phyloP scores from a whole-genome alignment of 805 yeast genomes.

The Candida ovalis region DNA sequence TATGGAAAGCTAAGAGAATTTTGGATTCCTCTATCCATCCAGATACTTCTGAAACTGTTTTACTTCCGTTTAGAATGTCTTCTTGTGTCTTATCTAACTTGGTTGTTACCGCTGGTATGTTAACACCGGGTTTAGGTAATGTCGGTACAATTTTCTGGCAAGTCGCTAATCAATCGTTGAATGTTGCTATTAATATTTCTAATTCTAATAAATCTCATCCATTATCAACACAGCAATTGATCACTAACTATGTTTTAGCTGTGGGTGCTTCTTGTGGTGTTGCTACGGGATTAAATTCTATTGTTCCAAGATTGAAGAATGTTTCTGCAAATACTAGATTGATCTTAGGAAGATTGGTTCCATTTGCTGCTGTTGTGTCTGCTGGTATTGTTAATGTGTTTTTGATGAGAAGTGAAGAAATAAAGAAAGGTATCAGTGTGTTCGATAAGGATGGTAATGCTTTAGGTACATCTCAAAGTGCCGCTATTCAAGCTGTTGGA shows the following conservation, averaged over 20 bases:
- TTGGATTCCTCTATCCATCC: conserved; percentile 95
- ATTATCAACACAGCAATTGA: conserved; percentile 69
- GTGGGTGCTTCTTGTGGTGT: conserved; percentile 95
- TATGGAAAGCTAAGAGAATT: conserved; percentile 85
- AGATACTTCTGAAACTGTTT: conserved; percentile 90
- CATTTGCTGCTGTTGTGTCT: conserved; percentile 97
- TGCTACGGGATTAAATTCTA: conserved; percentile 85
- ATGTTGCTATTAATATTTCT: conserved; percentile 95
- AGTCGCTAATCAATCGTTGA: conserved; percentile 92
- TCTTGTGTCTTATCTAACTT: conserved; percentile 89
- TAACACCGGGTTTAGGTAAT: conserved; percentile 88
- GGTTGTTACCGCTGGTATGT: conserved; percentile 96
- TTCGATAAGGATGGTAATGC: conserved; percentile 61
- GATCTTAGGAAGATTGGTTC: conserved; percentile 82
- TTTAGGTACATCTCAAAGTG: conserved; percentile 71
- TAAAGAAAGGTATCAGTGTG: conserved; percentile 77
- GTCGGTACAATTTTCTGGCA: conserved; percentile 97
- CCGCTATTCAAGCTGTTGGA: conserved; percentile 91
- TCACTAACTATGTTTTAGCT: conserved; percentile 78
- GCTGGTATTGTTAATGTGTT: conserved; percentile 97
- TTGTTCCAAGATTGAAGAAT: conserved; percentile 80
- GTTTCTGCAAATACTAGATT: conserved; percentile 67
- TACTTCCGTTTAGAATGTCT: conserved; percentile 95
- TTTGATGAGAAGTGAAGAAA: conserved; percentile 93
- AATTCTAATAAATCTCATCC: conserved; percentile 96